Base-by-base conservation (phyloP, 2,329 filamentous ascomycete genomes). In the Shiraia sp. region DNA sequence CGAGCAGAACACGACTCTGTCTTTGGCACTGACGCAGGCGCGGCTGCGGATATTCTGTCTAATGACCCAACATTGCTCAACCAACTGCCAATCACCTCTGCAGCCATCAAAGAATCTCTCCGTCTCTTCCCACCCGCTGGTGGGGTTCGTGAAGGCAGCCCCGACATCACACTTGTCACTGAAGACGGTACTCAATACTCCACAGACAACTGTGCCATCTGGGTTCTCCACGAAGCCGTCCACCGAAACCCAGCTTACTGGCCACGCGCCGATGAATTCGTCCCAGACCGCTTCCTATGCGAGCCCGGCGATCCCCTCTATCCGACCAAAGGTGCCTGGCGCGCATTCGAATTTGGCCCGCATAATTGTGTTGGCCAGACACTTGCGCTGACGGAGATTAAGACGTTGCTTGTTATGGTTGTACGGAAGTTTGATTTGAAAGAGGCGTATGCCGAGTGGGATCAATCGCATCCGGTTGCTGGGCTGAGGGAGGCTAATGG, bases 351-450 rank as follows among this genome's bases (percentile, higher is more conserved):
- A 32, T 43, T 56, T 4, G 71, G 70, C 1, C 55, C 57, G 2
- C 44, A 69, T 3, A 55, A 57, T 4, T 73, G 71, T 37, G 51
- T 68, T 12, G 70, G 71, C 0, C 62, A 68, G 49, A 60, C 60
- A 13, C 45, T 73, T 24, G 67, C 67, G 1, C 55, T 63, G 50
- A 51, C 63, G n/a, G 66, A 71, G 44, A 39, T 72, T 14, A 65
- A 60, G 40, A 45, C 69, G 3, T 53, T 37, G 1, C 41, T 63
- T 4, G 54, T 42, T 4, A 40, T 59, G 17, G 47, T 47, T 5
- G 31, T 49, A 26, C 22, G 56, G 16, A 32, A 36, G 8, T 63
- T 59, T 36, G 49, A 61, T 16, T 43, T 69, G 13, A 45, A 36
- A 28, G 31, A 33, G 16, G 42, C 38, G 10, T 49, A 49, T 31